Evolutionary conservation across 2,329 filamentous ascomycete genomes (phyloP), one percentile per base, ranked within the genome.

Genomic region (Mariannaea elegans): DNA sequence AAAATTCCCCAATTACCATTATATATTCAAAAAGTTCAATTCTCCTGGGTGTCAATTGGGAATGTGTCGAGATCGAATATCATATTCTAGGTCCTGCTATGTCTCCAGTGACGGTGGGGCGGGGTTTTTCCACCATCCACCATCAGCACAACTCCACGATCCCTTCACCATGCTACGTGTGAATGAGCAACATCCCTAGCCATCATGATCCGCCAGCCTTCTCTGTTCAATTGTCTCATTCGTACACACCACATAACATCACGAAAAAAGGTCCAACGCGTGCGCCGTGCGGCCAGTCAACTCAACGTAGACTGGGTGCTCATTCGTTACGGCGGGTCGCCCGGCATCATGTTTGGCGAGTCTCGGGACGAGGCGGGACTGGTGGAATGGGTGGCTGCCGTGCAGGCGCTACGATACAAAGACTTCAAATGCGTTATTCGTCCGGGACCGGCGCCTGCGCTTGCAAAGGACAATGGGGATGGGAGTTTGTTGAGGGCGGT

Each of bases 201-300:
- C 56, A 56, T 23, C 23, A 71, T 71, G 68, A 52, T 67, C 21
- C 68, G 61, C 31, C 48, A 59, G 1, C 32, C 61, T 1, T 41
- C 56, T 4, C 47, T 71, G 13, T 71, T 71, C 46, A 68, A 65
- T n/a, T 65, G 62, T 24, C 79, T 94, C 44, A 91, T 94, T 61
- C 85, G 90, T 51, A 94, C 91, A 0, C 91, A 94, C 67, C 91
- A 94, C 74, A 93, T 94, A 71, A 93, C 90, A 4, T 93, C 89
- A 0, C 88, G 90, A 64, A 93, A 92, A 72, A 94, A 94, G 71
- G 76, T 84, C 1, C 76, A 78, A 7, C 77, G 76, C 56, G 81
- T 94, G 19, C 85, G 81, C 49, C 89, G 90, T 73, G 83, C 85
- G 3, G 87, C 89, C 7, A 81, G 84, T 29, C 80, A 84, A 45